Conservation (phyloP, 2,329 filamentous ascomycete species). For the Fusarium agapanthi region DNA sequence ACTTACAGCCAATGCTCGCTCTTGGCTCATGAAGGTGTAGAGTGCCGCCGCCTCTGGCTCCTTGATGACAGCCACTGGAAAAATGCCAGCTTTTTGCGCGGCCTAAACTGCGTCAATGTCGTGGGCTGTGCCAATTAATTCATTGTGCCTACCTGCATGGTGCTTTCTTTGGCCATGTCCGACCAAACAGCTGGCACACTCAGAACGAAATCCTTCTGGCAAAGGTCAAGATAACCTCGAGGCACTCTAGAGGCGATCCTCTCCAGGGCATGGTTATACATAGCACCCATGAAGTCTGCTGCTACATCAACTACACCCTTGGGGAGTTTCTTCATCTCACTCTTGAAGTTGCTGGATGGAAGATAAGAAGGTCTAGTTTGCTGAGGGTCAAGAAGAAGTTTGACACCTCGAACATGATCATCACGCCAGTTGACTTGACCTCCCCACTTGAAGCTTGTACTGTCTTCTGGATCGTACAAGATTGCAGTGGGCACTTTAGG, state of each 20-base stretch:
- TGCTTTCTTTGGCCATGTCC: background rate
- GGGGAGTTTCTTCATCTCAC: background rate
- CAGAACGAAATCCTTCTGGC: background rate
- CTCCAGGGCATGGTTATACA: background rate
- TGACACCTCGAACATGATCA: background rate
- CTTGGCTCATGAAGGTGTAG: background rate
- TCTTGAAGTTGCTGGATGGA: background rate
- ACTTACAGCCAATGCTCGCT: background rate
- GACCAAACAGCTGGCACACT: background rate
- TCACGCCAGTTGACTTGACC: background rate
- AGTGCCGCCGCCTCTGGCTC: background rate
- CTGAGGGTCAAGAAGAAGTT: background rate
- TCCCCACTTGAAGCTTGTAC: background rate
- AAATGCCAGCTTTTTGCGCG: background rate
- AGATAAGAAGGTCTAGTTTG: background rate
- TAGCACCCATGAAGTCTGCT: background rate
- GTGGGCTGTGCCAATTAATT: accelerated
- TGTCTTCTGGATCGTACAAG: background rate
- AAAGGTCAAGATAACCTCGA: background rate
- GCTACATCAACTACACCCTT: background rate
- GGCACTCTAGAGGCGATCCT: background rate
- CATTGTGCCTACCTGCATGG: background rate
- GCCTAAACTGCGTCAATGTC: background rate
- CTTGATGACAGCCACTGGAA: background rate
- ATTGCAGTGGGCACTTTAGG: background rate